These are phyloP conservation scores for Endogone sp. DNA, from an alignment of 192 early-diverging fungal species.

Conservation along the genomic window DNA sequence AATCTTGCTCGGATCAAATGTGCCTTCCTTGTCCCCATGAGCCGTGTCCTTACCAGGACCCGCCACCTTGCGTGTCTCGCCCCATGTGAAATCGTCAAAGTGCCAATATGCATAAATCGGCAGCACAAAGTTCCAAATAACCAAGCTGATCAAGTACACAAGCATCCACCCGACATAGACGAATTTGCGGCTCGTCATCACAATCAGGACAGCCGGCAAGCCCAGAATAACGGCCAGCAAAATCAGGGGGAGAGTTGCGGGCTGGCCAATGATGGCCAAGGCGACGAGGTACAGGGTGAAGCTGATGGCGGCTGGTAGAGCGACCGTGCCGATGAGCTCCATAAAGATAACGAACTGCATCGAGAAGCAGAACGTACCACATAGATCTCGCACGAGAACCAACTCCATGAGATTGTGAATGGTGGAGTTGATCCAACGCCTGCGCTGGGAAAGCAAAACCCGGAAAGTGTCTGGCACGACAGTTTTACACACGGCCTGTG, in stretches of 20 bases:
- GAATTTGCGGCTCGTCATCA: constrained; percentile 76
- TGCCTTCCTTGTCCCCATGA: constrained; percentile 65
- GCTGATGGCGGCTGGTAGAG: constrained; percentile 85
- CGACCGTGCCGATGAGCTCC: constrained; percentile 90
- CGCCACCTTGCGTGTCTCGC: constrained; percentile 68
- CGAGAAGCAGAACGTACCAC: constrained; percentile 87
- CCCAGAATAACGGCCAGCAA: constrained; percentile 69
- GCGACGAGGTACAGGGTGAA: constrained; percentile 85
- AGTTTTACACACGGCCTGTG: constrained; percentile 89
- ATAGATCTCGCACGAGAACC: constrained; percentile 77
- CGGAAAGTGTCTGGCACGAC: constrained; percentile 85
- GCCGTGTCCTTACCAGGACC: constrained; percentile 53
- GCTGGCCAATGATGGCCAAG: constrained; percentile 49
- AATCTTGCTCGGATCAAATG: constrained; percentile 69
- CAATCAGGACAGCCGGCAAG: constrained; percentile 72
- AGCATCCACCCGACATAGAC: constrained; percentile 84
- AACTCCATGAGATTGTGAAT: constrained; percentile 87
- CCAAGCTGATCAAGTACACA: constrained; percentile 65
- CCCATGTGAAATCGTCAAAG: constrained; percentile 88
- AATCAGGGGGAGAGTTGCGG: constrained; percentile 58
- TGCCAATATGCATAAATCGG: constrained; percentile 81
- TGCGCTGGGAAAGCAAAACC: constrained; percentile 77
- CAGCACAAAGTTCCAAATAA: constrained; percentile 79
- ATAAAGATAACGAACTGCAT: constrained; percentile 98
- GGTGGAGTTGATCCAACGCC: constrained; percentile 96